Evolutionary conservation across 2,329 filamentous ascomycete species (phyloP), one percentile per base, ranked within the genome.

Genomic region (Didymosphaeria variabile): DNA sequence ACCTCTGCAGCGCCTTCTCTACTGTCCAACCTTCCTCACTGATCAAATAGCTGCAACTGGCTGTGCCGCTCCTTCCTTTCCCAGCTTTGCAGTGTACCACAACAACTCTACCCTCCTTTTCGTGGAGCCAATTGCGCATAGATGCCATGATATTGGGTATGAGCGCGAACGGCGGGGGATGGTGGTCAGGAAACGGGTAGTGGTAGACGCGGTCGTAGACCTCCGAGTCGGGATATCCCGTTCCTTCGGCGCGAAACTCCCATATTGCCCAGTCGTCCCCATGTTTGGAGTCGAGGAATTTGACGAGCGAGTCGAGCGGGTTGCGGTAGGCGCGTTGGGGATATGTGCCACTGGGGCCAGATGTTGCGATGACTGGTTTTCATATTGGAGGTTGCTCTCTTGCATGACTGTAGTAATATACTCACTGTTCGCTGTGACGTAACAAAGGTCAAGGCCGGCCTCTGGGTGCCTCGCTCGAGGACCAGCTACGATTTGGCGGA

Each of bases 41-140:
- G 70, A 99, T 95, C 60, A 99, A 82, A 76, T 97, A 98, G 69
- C 91, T 92, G 79, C 92, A 97, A 32, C 90, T 90, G 70, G 93
- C 88, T 0, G 93, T 97, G 4, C 95, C 95, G 66, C 92, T 97
- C 54, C 95, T 86, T 1, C 95, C 95, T 79, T 99, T 99, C 2
- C 95, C 95, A 1, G 95, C 95, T 77, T 98, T 98, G 83, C 95
- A 98, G 79, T 99, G 95, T 8, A 98, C 93, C 7, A 98, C 94
- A 0, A 90, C 90, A 0, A 98, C 92, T 36, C 93, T 84, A 40
- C 82, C 81, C 26, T 78, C 73, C 29, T 80, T 77, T 23, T 77
- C 79, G 56, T 77, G 75, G 56, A 96, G 77, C 93, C 94, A 98
- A 72, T 94, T 92, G 62, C 91, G 86, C 94, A 99, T 98, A 71